Evolutionary conservation across 371 early-diverging fungal species (phyloP), one percentile per base, ranked within the genome.

Genomic region (Rhizopus microsporus): DNA sequence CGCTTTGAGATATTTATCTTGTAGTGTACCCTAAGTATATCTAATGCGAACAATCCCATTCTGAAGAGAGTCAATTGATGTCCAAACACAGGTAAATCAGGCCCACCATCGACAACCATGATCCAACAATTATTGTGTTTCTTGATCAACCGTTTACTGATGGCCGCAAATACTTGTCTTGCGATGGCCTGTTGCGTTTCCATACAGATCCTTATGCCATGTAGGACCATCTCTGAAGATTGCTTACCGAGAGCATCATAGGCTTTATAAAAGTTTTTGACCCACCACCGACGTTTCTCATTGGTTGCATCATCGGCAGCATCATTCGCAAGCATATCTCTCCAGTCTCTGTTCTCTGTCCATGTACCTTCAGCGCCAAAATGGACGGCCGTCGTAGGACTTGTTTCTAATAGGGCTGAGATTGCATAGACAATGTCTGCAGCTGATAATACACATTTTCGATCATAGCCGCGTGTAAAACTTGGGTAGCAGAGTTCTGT

Each of bases 341-440:
- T 46, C 67, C 70, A 57, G 44, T 75, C 71, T 29, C 73, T 61
- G 3, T 65, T 69, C n/a, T 65, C 55, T 6, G 69, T 67, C 7
- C 29, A 9, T 23, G 53, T 60, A 2, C 53, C 50, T 8, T 3
- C 35, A 9, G 34, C 37, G 9, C 82, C 82, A 7, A 86, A 64
- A 0, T 73, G 65, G 8, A 61, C 69, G 1, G 78, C 69, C 0
- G 81, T 72, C 7, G 71, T 67, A 1, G 84, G 83, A 16, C 81
- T 81, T 3, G 83, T 71, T 59, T 90, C 89, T 30, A 95, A 69
- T 3, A 96, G 76, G 0, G 96, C 91, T 2, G 85, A 73, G 0
- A 94, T 63, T 0, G 92, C 71, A 67, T 93, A 86, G 0, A 91
- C 96, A 6, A 83, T 88, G 70, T 96, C 97, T 53, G 86, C 78